Evolutionary conservation across 2,329 filamentous ascomycete species (phyloP).

Genomic region (Plenodomus tracheiphilus): DNA sequence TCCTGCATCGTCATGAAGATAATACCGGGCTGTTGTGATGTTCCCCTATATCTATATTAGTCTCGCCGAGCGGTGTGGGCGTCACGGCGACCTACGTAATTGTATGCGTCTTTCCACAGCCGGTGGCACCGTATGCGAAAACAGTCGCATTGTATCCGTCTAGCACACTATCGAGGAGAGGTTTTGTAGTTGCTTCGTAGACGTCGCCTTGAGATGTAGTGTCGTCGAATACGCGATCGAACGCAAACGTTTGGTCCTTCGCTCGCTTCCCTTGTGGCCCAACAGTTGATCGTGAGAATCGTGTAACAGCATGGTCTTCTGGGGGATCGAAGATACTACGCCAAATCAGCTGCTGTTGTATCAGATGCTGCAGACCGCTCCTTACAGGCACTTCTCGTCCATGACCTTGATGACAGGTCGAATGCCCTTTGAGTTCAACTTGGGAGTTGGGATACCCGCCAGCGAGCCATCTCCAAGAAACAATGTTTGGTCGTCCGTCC

Average conservation of each 20-base stretch:
- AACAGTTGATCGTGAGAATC: constrained; percentile 80
- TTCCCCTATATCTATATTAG: constrained; percentile 59
- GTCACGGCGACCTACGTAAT: constrained; percentile 58
- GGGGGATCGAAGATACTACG: constrained; percentile 92
- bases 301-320: constrained; percentile 89
- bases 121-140: constrained; percentile 96
- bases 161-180: constrained; percentile 88
- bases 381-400: constrained; percentile 93
- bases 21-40: constrained; percentile 88
- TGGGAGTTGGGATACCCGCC: constrained; percentile 82
- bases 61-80: neutral
- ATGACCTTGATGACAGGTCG: constrained; percentile 93
- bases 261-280: constrained; percentile 76
- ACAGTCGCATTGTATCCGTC: constrained; percentile 99
- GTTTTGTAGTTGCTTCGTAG: constrained; percentile 89
- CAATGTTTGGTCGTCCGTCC: constrained; percentile 78
- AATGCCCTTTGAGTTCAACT: constrained; percentile 82
- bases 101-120: constrained; percentile 97
- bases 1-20: constrained; percentile 99
- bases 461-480: constrained; percentile 98
- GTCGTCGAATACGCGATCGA: constrained; percentile 96
- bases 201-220: constrained; percentile 90
- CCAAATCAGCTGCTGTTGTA: constrained; percentile 21
- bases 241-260: constrained; percentile 97
- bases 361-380: neutral